Evolutionary conservation across 805 yeast species (phyloP).

Genomic region (Sugiyamaella lignohabitans): DNA sequence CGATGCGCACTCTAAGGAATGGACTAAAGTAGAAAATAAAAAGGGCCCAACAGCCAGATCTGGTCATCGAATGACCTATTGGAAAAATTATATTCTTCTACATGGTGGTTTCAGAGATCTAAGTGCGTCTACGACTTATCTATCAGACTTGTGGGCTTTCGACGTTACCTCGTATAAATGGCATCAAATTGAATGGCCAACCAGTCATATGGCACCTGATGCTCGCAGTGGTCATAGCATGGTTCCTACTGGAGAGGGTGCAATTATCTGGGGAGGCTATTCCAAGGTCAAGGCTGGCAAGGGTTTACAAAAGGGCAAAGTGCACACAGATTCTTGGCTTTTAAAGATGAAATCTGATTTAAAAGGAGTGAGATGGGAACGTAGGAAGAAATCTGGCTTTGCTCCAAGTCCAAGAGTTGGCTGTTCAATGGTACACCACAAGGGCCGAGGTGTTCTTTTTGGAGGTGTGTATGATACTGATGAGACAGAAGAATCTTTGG

Average conservation of each 20-base stretch:
- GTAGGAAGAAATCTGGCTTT: constrained; percentile 82
- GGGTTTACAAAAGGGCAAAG: constrained; percentile 87
- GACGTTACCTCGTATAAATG: constrained; percentile 86
- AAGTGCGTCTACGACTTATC: constrained; percentile 74
- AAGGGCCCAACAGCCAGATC: constrained; percentile 74
- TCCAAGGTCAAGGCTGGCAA: constrained; percentile 81
- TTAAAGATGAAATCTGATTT: constrained; percentile 82
- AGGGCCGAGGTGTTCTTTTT: constrained; percentile 85
- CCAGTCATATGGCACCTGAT: constrained; percentile 75
- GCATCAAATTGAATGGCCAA: constrained; percentile 83
- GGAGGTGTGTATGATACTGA: constrained; percentile 96
- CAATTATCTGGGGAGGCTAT: constrained; percentile 86
- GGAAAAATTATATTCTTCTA: constrained; percentile 84
- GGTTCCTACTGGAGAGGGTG: constrained; percentile 72
- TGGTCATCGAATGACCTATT: constrained; percentile 82
- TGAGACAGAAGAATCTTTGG: constrained; percentile 89
- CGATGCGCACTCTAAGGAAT: constrained; percentile 77
- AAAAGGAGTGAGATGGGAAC: constrained; percentile 74
- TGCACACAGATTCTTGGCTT: constrained; percentile 78
- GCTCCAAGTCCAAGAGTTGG: constrained; percentile 95
- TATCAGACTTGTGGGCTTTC: constrained; percentile 86
- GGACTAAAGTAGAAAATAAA: constrained; percentile 79
- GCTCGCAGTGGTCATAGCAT: constrained; percentile 91
- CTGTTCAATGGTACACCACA: constrained; percentile 79
- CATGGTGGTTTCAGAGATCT: constrained; percentile 93